Base-by-base conservation (phyloP, 352 stramenopile genomes). In the Pythium oligandrum region DNA sequence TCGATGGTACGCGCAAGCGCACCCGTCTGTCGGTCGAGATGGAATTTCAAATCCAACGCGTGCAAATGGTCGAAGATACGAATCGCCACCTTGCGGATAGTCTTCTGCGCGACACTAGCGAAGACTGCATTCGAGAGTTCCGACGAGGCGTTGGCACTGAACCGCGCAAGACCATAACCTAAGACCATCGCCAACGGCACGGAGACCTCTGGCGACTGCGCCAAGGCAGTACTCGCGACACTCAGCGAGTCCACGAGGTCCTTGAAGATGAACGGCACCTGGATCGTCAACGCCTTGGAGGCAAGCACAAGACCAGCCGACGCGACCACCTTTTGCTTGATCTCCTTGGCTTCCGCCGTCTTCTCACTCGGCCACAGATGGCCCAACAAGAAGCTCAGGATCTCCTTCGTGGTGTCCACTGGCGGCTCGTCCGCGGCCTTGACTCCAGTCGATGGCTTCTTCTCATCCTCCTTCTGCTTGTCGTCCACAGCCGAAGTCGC, bases 251-350 rank as follows among this genome's bases (percentile, higher is more conserved):
- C 89, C 10, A 98, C 86, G 31, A 98, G 64, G 32, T 82, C 64
- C 64, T 98, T 98, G 73, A 98, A 98, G 26, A 98, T 72, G 61
- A 97, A 98, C 31, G 95, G 95, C 42, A 98, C 90, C 40, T 88
- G 70, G 51, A 97, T 95, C 8, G 75, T 97, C 0, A 96, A 60
- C 4, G 70, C 67, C 66, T 97, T 97, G 34, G 79, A 88, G 12
- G 57, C 67, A 0, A 97, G 55, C 68, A 97, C 88, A 8, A 96
- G 62, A 6, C 64, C 63, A 1, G 93, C 46, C 4, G 76, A 88
- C 33, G 70, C 34, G 17, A 91, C 37, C 5, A 97, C 88, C 9
- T 76, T 67, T 10, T 60, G 42, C 60, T 86, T 86, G 57, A 83
- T 66, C 6, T 68, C 58, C 6, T 51, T 40, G 3, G 59, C 65